Conservation (phyloP, 306 rosid genomes). For the Ormosia semicastrata region DNA sequence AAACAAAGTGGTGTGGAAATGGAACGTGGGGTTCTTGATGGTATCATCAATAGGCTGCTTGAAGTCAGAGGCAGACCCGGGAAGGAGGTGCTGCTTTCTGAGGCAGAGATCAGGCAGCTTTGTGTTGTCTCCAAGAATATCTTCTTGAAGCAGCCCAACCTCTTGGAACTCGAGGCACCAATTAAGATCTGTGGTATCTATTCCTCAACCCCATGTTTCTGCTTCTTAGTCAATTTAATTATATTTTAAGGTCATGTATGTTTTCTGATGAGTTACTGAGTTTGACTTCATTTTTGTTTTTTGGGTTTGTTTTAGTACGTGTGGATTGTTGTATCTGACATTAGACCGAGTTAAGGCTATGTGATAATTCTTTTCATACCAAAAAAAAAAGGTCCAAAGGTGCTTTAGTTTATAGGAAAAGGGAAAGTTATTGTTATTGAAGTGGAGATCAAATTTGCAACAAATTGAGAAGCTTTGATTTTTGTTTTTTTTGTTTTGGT, state of each 20-base stretch:
- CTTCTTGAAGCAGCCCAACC: constrained; percentile 79
- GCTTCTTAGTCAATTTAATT: not conserved
- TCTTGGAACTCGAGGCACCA: constrained; percentile 86
- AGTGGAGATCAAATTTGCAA: not conserved
- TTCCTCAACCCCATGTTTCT: constrained; percentile 12
- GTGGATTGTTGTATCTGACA: not conserved
- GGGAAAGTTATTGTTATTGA: not conserved
- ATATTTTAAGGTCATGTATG: not conserved
- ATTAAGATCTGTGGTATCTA: constrained; percentile 81
- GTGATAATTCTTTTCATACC: not conserved
- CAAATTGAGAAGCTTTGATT: not conserved
- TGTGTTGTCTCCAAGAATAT: constrained; percentile 63
- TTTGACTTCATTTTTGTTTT: not conserved
- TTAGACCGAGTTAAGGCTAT: not conserved
- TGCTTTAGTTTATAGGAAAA: not conserved
- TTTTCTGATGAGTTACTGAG: constrained; percentile 10
- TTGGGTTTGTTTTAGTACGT: not conserved
- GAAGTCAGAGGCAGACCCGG: constrained; percentile 68
- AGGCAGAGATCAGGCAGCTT: constrained; percentile 74
- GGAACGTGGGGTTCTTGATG: constrained; percentile 70
- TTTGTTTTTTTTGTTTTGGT: not conserved
- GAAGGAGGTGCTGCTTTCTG: constrained; percentile 70
- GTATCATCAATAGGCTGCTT: constrained; percentile 65
- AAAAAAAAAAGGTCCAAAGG: not conserved
- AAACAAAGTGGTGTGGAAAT: constrained; percentile 23